Base-by-base conservation (phyloP, 2,329 filamentous ascomycete genomes). In the Sarocladiaceae sp. region DNA sequence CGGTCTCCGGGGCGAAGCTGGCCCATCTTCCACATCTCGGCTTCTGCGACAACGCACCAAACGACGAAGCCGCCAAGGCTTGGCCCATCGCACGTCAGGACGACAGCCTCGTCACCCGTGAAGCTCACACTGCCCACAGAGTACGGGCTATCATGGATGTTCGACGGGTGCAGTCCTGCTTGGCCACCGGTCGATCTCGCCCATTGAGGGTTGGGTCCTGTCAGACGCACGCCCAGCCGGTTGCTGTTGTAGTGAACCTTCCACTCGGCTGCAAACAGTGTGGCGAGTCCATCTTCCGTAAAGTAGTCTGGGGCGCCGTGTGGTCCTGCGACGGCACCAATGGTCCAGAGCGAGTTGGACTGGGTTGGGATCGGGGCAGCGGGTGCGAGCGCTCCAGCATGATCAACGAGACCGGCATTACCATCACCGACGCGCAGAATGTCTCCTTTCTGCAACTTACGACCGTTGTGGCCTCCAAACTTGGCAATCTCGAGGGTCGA, bases 21-120 rank as follows among this genome's bases (percentile, higher is more conserved):
- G 9, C 66, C 67, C 19, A 69, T 48, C 50, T 67, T 68, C 64
- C 64, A 69, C 51, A 68, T 52, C 24, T 69, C 65, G 1, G 60
- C 60, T 11, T 59, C 58, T 4, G 58, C 58, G 4, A 70, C 57
- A 0, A 63, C 60, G 16, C 58, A 64, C 20, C 64, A 62, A 1
- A 64, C 62, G 2, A 69, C 55, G 18, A 70, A 68, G 0, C 66
- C 66, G 13, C 66, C 66, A 0, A 69, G 58, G 26, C 63, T 65
- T 0, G 67, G 67, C 0, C 64, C 65, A 47, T 70, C 67, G 6
- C 56, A 58, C 0, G 60, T 53, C 5, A 69, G 51, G 3, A 69
- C 56, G 2, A 69, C 63, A 2, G 63, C 58, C 24, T 65, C 62
- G 23, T 69, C 66, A 0, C 66, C 67, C 0, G 65, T 69, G 46